Evolutionary conservation across 2,329 filamentous ascomycete genomes (phyloP).

Genomic region (Botrytis porri): DNA sequence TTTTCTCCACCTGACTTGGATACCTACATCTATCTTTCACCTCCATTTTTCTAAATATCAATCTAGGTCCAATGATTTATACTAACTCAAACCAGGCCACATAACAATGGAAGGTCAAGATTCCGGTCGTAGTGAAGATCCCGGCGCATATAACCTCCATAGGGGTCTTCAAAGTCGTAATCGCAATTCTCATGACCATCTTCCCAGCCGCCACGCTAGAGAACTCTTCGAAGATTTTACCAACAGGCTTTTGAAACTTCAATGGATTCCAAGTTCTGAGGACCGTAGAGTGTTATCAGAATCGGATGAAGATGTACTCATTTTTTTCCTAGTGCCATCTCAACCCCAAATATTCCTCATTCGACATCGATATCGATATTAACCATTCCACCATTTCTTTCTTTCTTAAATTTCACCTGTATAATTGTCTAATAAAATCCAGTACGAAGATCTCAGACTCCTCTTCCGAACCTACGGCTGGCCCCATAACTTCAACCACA

Average conservation of each 20-base stretch:
- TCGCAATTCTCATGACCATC: background rate
- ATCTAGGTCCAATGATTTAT: background rate
- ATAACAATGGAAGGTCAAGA: slow-evolving; percentile 12
- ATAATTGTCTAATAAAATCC: background rate
- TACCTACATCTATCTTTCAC: background rate
- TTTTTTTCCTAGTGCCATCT: background rate
- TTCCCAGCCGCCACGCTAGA: slow-evolving; percentile 16
- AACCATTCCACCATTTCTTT: background rate
- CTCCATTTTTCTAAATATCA: background rate
- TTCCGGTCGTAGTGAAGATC: background rate
- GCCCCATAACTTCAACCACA: background rate
- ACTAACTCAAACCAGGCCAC: background rate
- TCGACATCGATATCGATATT: background rate
- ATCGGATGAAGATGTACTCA: background rate
- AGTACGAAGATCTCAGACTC: background rate
- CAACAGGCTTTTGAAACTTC: slow-evolving; percentile 17
- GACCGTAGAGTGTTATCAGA: background rate
- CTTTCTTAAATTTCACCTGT: background rate
- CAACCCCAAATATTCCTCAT: background rate
- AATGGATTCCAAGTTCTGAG: slow-evolving; percentile 22
- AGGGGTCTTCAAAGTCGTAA: background rate
- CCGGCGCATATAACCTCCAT: background rate
- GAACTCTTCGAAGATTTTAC: slow-evolving; percentile 22
- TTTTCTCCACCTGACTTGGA: too few species aligned
- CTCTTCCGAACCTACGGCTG: slow-evolving; percentile 8